Base-by-base conservation (phyloP, 805 yeast genomes). In the Teunomyces aglyptinius region DNA sequence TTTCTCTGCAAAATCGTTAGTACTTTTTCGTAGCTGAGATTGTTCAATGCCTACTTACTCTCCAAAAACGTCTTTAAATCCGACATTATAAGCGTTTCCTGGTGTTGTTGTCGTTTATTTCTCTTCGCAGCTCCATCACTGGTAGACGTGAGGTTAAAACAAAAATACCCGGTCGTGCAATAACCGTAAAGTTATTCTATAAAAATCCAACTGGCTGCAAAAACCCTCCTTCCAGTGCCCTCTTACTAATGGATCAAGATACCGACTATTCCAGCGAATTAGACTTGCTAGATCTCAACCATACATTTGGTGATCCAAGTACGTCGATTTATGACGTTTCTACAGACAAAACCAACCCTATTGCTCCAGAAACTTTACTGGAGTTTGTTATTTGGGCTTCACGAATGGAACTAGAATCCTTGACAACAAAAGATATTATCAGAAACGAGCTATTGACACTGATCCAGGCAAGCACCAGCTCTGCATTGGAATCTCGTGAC, bases 1-100 rank as follows among this genome's bases (percentile, higher is more conserved):
- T 52, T 68, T 68, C 53, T 76, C 81, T 67, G 49, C 19, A 49
- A 29, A 46, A 38, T 41, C 24, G 66, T 64, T 58, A 57, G 62
- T 57, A 33, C 22, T 6, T 6, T 18, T 18, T 15, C 29, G 11
- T n/a, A 18, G 13, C 7, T 2, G 10, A 16, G 6, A 2, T 13
- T 36, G 28, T 6, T 13, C 33, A 7, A 13, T 10, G 22, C 18
- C 4, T 40, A 51, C 57, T 29, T 47, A 53, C 57, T 51, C 26
- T 49, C 50, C 16, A 53, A 34, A 29, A 47, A 49, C 16, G 45
- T 45, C 42, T 44, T 44, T 11, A 53, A 47, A 16, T 49, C 57
- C 8, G 51, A 49, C 57, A 53, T 53, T 13, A 13, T 31, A 13
- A 29, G 15, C 41, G n/a, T n/a, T 18, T 20, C 11, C 15, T n/a